Percentiles rank a stretch among this genome's conserved stretches.
Evolutionary conservation across 768 basidiomycete genomes (phyloP).

Genomic region (Solioccasus polychromus): DNA sequence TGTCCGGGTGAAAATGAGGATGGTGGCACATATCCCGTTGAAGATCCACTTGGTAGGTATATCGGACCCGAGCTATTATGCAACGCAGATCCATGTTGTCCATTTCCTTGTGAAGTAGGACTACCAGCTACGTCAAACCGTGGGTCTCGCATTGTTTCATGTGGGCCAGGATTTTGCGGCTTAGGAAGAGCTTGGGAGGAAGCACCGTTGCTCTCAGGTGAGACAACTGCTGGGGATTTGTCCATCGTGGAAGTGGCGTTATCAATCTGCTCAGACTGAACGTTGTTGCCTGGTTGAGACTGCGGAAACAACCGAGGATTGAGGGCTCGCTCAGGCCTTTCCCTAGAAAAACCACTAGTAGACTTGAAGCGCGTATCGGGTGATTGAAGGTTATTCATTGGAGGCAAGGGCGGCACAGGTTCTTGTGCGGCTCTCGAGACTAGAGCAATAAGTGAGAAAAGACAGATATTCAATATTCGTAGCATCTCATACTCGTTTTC

Average conservation of each 20-base stretch:
- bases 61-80: constrained; percentile 18
- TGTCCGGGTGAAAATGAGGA: constrained; percentile 38
- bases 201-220: constrained; percentile 4
- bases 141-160: constrained; percentile 3
- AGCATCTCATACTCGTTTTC: constrained; percentile 51
- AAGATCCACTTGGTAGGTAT: constrained; percentile 25
- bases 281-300: constrained; percentile 1
- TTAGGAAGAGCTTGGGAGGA: constrained; percentile 4
- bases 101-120: constrained; percentile 6
- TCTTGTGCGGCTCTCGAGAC: constrained; percentile 60
- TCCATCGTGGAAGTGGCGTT: neutral
- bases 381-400: constrained; percentile 35
- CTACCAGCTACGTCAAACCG: constrained; percentile 4
- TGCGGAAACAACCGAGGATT: constrained; percentile 15
- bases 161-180: constrained; percentile 1
- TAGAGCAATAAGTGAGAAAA: constrained; percentile 23
- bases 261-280: neutral
- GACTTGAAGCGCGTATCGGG: constrained; percentile 7
- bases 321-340: constrained; percentile 22
- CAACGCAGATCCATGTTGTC: constrained; percentile 17
- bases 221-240: neutral
- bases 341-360: constrained; percentile 2
- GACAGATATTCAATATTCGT: neutral
- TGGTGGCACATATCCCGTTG: constrained; percentile 13
- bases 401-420: constrained; percentile 66